Percentiles rank a stretch among this genome's conserved stretches.
Conservation (phyloP, 2,329 filamentous ascomycete species). For the Trichoderma koningii region DNA sequence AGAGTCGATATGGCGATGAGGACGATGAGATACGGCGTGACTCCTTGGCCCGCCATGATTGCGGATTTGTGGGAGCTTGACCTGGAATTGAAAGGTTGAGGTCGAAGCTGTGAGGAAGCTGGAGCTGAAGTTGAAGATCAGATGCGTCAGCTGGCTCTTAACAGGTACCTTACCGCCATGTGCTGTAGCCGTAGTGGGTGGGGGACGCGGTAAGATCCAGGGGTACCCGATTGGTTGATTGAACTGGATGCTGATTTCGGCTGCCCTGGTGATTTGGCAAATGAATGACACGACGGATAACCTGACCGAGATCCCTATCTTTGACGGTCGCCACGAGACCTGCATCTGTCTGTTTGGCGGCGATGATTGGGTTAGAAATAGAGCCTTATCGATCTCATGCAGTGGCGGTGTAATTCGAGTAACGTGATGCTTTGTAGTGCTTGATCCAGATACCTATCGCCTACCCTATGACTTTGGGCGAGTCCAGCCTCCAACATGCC, state of each 20-base stretch:
- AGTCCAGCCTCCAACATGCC: not conserved
- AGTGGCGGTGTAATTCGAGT: not conserved
- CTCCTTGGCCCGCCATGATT: conserved; percentile 38
- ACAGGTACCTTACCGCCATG: no score
- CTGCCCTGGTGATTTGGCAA: no score
- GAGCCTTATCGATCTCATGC: not conserved
- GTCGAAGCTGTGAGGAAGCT: not conserved
- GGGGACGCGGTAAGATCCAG: not conserved
- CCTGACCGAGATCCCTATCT: no score
- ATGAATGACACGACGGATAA: no score
- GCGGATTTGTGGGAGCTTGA: conserved; percentile 4
- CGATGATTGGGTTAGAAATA: no score
- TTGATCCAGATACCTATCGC: not conserved
- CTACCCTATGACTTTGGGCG: conserved; percentile 1
- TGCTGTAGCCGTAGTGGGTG: not conserved
- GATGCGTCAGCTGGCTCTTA: not conserved
- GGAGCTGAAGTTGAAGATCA: conserved; percentile 11
- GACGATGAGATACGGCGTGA: conserved; percentile 74
- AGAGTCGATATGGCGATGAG: conserved; percentile 76
- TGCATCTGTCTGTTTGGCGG: no score
- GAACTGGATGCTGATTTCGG: no score
- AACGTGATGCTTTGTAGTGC: not conserved
- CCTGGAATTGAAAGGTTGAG: not conserved
- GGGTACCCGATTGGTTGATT: not conserved
- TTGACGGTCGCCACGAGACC: no score